Conservation (phyloP, 345 rosid genomes). For the Eucalyptus caleyi region DNA sequence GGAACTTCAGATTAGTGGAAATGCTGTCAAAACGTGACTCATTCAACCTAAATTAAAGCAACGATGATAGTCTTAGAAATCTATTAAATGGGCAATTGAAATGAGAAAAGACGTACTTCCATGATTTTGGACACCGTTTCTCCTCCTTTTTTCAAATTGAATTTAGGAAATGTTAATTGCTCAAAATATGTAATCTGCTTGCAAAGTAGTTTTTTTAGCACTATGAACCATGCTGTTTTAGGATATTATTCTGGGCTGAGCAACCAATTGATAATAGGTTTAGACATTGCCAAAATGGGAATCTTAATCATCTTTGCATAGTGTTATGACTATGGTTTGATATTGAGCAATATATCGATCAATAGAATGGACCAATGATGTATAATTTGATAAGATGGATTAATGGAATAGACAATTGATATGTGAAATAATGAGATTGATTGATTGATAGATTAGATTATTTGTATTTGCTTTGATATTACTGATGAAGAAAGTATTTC, state of each 20-base stretch:
- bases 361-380: rapidly evolving
- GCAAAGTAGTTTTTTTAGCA: too few species aligned
- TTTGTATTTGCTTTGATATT: too few species aligned
- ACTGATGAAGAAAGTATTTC: too few species aligned
- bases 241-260: too few species aligned
- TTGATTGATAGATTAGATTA: rapidly evolving
- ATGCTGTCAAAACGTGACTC: not conserved
- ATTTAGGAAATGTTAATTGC: not conserved
- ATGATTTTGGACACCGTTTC: not conserved
- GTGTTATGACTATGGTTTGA: too few species aligned
- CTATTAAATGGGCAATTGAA: not conserved
- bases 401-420: too few species aligned
- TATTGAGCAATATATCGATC: too few species aligned
- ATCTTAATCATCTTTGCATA: too few species aligned
- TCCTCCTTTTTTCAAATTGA: not conserved
- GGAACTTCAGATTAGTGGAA: not conserved
- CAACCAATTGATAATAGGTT: rapidly evolving
- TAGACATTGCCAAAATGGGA: rapidly evolving
- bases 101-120: not conserved
- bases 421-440: too few species aligned
- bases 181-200: not conserved
- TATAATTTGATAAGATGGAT: too few species aligned
- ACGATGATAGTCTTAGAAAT: not conserved
- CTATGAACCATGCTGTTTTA: too few species aligned
- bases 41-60: not conserved